Conservation (phyloP, 169 alveolate genomes). For the Plasmodium coatneyi region DNA sequence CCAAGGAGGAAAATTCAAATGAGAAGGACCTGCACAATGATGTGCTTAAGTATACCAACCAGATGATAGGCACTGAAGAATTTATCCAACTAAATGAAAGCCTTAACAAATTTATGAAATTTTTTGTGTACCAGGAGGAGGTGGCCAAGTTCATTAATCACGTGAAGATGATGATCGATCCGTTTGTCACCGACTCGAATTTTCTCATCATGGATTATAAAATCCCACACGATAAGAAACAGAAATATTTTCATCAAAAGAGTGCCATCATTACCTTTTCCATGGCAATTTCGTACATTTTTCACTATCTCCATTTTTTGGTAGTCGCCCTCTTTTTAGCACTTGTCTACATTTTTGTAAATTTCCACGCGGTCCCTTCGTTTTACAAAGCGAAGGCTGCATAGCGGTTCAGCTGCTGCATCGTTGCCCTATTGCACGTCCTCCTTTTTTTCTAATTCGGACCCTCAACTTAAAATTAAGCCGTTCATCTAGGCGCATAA, state of each 20-base stretch:
- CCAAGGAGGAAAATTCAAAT: not conserved
- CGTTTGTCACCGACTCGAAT: slow-evolving; percentile 22
- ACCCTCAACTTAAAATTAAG: not conserved
- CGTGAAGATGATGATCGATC: slow-evolving; percentile 16
- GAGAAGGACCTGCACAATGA: not conserved
- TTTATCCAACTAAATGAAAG: not conserved
- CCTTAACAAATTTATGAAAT: slow-evolving; percentile 47
- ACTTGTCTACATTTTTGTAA: slow-evolving; percentile 25
- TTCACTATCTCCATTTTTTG: slow-evolving; percentile 54
- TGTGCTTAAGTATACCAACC: not conserved
- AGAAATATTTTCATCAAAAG: slow-evolving; percentile 51
- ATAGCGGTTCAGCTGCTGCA: not conserved
- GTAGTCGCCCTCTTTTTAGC: slow-evolving; percentile 15
- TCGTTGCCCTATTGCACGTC: not conserved
- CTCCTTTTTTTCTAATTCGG: not conserved
- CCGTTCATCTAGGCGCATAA: not conserved
- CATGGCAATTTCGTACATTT: slow-evolving; percentile 53
- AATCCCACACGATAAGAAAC: slow-evolving; percentile 47
- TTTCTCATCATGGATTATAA: slow-evolving; percentile 44
- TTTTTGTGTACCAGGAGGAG: slow-evolving; percentile 60
- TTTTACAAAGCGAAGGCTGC: slow-evolving; percentile 14
- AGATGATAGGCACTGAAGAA: slow-evolving; percentile 13
- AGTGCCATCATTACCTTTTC: slow-evolving; percentile 35
- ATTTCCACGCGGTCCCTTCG: slow-evolving; percentile 27
- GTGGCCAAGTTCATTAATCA: slow-evolving; percentile 36